Evolutionary conservation across 2,329 filamentous ascomycete genomes (phyloP).

Genomic region (Tolypocladium tropicale): DNA sequence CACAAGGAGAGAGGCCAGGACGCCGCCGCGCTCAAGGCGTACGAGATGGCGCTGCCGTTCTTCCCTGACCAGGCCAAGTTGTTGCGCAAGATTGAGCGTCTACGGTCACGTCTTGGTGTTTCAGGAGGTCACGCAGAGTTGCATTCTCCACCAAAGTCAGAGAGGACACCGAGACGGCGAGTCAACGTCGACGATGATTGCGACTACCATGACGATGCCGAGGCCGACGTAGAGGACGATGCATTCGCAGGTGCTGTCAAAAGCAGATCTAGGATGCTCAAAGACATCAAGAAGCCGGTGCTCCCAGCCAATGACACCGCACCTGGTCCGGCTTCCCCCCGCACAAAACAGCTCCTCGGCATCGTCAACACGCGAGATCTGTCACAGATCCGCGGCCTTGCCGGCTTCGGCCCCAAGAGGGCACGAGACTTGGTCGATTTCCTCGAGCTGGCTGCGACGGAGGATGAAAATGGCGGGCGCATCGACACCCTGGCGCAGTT

Average conservation of each 20-base stretch:
- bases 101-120: slow-evolving; percentile 41
- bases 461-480: slow-evolving; percentile 26
- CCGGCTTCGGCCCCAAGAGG: slow-evolving; percentile 64
- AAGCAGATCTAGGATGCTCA: neutral
- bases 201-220: slow-evolving; percentile 12
- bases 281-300: neutral
- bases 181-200: slow-evolving; percentile 1
- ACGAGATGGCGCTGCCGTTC: slow-evolving; percentile 71
- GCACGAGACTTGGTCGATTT: slow-evolving; percentile 50
- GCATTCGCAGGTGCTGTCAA: neutral
- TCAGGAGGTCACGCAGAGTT: slow-evolving; percentile 7
- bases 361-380: slow-evolving; percentile 68
- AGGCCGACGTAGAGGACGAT: slow-evolving; percentile 10
- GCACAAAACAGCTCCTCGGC: slow-evolving; percentile 51
- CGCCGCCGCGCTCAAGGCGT: slow-evolving; percentile 69
- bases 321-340: slow-evolving; percentile 32
- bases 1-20: slow-evolving; percentile 79
- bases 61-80: slow-evolving; percentile 81
- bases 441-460: slow-evolving; percentile 29
- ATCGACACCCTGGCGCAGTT: slow-evolving; percentile 42
- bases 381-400: slow-evolving; percentile 52
- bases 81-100: slow-evolving; percentile 55
- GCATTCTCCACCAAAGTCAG: neutral
- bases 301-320: neutral
- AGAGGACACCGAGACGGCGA: neutral